These are phyloP conservation scores for Alternaria consortialis DNA, from an alignment of 2,329 filamentous ascomycete genomes.

Conservation along the genomic window DNA sequence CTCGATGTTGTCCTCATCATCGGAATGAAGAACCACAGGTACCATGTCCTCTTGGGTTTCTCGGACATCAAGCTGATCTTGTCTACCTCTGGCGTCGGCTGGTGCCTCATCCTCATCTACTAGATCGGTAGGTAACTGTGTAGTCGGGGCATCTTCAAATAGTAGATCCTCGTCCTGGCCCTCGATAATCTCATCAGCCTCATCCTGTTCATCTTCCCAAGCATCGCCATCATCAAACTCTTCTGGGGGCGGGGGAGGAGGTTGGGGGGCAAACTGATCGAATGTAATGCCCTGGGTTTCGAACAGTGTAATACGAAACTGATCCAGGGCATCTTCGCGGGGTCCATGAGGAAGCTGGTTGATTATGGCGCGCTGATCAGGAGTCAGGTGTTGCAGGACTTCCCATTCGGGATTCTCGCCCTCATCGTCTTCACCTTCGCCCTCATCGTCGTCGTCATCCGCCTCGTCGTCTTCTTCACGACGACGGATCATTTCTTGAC, in stretches of 20 bases:
- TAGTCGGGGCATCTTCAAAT: neutral
- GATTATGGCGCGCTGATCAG: conserved; percentile 18
- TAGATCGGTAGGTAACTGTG: too few relatives aligned
- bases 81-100: too few relatives aligned
- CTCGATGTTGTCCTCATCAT: neutral
- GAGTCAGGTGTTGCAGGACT: conserved; percentile 27
- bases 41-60: neutral
- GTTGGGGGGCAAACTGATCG: neutral
- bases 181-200: neutral
- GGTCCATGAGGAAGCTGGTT: conserved; percentile 15
- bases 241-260: neutral
- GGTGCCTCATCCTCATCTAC: neutral
- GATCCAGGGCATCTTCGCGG: conserved; percentile 25
- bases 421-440: conserved; percentile 9
- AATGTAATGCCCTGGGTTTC: conserved; percentile 26
- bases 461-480: conserved; percentile 19
- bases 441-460: conserved; percentile 12
- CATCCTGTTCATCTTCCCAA: neutral
- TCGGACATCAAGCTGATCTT: neutral
- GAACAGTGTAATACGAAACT: conserved; percentile 29
- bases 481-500: conserved; percentile 16
- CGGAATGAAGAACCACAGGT: neutral
- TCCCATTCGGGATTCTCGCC: conserved; percentile 18
- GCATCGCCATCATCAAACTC: neutral
- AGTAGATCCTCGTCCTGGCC: neutral